Conservation (phyloP, 1,284 basidiomycete genomes). For the Trametes sp. region DNA sequence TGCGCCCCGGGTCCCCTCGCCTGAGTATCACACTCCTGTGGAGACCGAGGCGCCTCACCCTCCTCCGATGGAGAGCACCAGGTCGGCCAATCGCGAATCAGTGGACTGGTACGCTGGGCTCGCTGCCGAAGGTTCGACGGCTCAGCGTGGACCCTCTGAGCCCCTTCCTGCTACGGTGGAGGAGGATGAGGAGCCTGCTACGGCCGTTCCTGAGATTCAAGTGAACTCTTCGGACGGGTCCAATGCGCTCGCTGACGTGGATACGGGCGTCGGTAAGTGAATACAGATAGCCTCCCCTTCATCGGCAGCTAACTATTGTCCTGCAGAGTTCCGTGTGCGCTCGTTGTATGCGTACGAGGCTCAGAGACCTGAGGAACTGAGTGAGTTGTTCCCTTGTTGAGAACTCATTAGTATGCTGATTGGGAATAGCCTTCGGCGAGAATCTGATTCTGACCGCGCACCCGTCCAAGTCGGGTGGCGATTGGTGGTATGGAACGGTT, state of each 20-base stretch:
- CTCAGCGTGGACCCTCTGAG: constrained; percentile 40
- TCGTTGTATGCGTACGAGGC: constrained; percentile 86
- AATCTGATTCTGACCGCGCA: constrained; percentile 84
- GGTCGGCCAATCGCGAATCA: constrained; percentile 72
- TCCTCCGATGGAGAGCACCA: constrained; percentile 40
- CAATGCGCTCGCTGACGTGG: constrained; percentile 81
- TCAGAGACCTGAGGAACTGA: constrained; percentile 87
- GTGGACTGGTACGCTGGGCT: constrained; percentile 93
- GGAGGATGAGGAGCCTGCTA: constrained; percentile 54
- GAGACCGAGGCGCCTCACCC: constrained; percentile 29
- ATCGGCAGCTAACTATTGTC: constrained; percentile 15
- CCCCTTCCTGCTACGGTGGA: constrained; percentile 67
- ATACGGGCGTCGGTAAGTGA: constrained; percentile 66
- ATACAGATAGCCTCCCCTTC: constrained; percentile 2
- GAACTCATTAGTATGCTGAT: constrained; percentile 16
- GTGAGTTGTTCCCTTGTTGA: constrained; percentile 56
- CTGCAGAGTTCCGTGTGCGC: constrained; percentile 73
- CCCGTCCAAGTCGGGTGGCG: constrained; percentile 83
- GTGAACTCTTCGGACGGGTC: constrained; percentile 59
- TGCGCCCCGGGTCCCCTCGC: constrained; percentile 53
- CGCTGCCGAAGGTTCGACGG: constrained; percentile 69
- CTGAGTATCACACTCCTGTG: constrained; percentile 27
- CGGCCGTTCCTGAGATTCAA: constrained; percentile 58
- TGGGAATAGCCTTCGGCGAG: constrained; percentile 74
- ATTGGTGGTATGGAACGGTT: constrained; percentile 95